Evolutionary conservation across 1,284 basidiomycete species (phyloP), one percentile per base, ranked within the genome.

Genomic region (Ceraceosorus bombacis): DNA sequence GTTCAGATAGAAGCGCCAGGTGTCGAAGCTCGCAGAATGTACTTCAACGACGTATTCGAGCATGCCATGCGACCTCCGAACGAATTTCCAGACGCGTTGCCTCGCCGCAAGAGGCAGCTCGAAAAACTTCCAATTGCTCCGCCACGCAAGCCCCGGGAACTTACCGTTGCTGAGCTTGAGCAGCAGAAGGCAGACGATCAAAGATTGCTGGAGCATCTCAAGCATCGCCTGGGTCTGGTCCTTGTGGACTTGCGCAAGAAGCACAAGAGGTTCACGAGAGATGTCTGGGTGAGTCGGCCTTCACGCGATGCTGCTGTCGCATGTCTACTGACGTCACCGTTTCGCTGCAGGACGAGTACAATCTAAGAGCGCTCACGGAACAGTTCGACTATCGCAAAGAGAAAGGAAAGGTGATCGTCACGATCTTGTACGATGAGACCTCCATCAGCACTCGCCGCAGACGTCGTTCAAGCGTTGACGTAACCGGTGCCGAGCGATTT

Each of bases 181-280:
- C 76, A 87, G 55, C 90, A 95, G 74, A 83, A 85, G 59, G 89
- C 92, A 75, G 87, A 83, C 64, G 94, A 98, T 73, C 82, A 85
- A 63, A 83, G 84, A 56, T 82, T 87, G 39, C 82, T 92, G 54
- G 88, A 92, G 55, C 80, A 94, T 70, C 81, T 99, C 71, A 90
- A 90, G 76, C 90, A 86, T 75, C 84, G 89, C 8, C 82, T 98
- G 5, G 88, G 89, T 0, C 88, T 89, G 0, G 87, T 97, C 54
- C 80, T 97, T 48, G 84, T 83, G 2, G 92, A 97, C 77, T 81
- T 99, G 67, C 90, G 90, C 80, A 85, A 90, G 76, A 93, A 94
- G 80, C 94, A 89, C 79, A 91, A 91, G 81, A 83, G 89, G 67
- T 94, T 95, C 73, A 89, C 86, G 0, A 88, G 91, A 76, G 81